These are phyloP conservation scores for Umbelopsis sp. DNA, from an alignment of 192 early-diverging fungal species.

Conservation along the genomic window DNA sequence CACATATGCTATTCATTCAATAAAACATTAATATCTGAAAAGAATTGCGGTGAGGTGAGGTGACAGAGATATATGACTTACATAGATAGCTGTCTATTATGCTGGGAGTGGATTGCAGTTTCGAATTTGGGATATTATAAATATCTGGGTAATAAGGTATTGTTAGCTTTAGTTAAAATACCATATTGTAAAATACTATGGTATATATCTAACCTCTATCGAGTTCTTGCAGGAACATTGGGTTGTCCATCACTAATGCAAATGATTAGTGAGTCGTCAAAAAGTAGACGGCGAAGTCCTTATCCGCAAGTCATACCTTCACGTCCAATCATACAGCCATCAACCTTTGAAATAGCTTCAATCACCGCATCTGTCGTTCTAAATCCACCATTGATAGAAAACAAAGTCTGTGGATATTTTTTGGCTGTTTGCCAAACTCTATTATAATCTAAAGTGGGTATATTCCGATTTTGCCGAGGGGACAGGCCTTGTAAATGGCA, in stretches of 20 bases:
- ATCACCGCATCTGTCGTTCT: conserved; percentile 47
- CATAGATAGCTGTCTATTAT: conserved; percentile 45
- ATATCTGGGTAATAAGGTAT: not conserved
- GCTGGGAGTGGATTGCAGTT: conserved; percentile 30
- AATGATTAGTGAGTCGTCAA: not conserved
- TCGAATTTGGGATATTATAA: not conserved
- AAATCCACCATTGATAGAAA: conserved; percentile 73
- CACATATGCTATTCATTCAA: not conserved
- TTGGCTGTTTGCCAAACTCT: conserved; percentile 55
- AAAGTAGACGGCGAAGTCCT: too few relatives aligned
- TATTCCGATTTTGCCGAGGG: conserved; percentile 66
- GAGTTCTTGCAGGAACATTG: conserved; percentile 63
- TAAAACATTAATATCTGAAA: not conserved
- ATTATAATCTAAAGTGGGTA: conserved; percentile 65
- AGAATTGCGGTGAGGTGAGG: not conserved
- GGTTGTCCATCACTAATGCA: conserved; percentile 60
- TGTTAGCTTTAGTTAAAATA: not conserved
- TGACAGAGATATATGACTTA: not conserved
- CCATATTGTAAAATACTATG: too few relatives aligned
- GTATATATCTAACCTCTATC: conserved; percentile 44
- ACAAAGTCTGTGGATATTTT: conserved; percentile 53
- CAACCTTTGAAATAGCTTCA: conserved; percentile 48
- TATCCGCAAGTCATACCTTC: too few relatives aligned
- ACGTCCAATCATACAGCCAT: conserved; percentile 75
- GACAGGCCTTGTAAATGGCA: conserved; percentile 66